Evolutionary conservation across 2,329 filamentous ascomycete species (phyloP).

Genomic region (Elsinoe arachidis): DNA sequence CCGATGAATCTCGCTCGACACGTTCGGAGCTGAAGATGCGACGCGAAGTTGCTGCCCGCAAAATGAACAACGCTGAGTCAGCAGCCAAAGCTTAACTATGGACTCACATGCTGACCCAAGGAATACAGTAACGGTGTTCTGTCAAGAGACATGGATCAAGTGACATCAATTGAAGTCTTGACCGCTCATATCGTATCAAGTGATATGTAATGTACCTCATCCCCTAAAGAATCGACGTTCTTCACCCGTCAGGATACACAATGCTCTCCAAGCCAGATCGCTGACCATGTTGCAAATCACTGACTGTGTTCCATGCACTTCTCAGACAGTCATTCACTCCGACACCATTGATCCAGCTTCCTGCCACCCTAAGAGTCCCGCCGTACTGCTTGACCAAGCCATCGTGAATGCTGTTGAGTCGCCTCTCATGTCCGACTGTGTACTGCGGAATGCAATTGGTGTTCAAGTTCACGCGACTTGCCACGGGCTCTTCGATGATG

Average conservation of each 20-base stretch:
- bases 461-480: conserved; percentile 53
- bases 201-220: no score
- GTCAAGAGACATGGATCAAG: no score
- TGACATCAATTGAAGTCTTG: no score
- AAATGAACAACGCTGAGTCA: background rate
- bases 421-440: conserved; percentile 62
- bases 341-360: conserved; percentile 40
- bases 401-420: conserved; percentile 50
- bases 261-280: conserved; percentile 5
- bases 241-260: background rate
- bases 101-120: background rate
- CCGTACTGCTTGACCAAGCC: conserved; percentile 50
- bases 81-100: background rate
- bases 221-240: no score
- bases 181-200: no score
- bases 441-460: conserved; percentile 85
- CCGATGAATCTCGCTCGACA: background rate
- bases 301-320: conserved; percentile 47
- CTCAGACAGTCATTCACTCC: conserved; percentile 46
- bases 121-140: background rate
- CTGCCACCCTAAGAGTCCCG: conserved; percentile 55
- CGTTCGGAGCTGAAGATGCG: background rate
- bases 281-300: conserved; percentile 19
- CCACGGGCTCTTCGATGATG: conserved; percentile 54
- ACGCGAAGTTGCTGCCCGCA: background rate